Evolutionary conservation across 2,329 filamentous ascomycete genomes (phyloP).

Genomic region (Passalora sequoiae): DNA sequence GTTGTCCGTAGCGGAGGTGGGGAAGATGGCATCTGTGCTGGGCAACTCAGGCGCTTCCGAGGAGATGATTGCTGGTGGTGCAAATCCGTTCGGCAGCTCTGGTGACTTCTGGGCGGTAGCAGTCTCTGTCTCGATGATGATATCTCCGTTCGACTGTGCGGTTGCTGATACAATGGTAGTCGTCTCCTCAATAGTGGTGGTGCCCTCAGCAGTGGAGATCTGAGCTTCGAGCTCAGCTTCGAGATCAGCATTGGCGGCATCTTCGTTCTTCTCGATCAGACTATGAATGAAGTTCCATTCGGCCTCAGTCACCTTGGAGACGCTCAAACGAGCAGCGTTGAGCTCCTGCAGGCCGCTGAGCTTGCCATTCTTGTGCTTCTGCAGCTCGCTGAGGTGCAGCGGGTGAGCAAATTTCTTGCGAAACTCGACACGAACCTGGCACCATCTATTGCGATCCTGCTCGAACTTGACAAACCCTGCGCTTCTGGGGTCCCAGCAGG

Average conservation of each 20-base stretch:
- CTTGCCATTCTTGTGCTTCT: conserved; percentile 52
- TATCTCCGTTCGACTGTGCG: conserved; percentile 16
- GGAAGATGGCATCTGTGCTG: conserved; percentile 14
- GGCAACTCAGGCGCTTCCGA: conserved; percentile 10
- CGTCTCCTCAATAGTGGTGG: conserved; percentile 2
- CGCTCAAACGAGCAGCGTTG: conserved; percentile 75
- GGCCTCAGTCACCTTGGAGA: conserved; percentile 58
- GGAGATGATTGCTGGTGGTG: conserved; percentile 6
- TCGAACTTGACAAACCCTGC: conserved; percentile 83
- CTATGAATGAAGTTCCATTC: conserved; percentile 61
- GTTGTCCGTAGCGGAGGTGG: conserved; percentile 9
- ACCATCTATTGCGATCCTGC: conserved; percentile 72
- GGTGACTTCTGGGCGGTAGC: conserved; percentile 28
- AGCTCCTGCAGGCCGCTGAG: conserved; percentile 68
- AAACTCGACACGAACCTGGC: conserved; percentile 82
- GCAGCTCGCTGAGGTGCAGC: conserved; percentile 66
- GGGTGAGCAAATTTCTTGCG: conserved; percentile 71
- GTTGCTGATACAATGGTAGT: conserved; percentile 2
- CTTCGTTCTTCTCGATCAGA: conserved; percentile 26
- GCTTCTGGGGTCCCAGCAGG: conserved; percentile 64
- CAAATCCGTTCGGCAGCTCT: conserved; percentile 5
- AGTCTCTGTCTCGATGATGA: conserved; percentile 32
- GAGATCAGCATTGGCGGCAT: conserved; percentile 4
- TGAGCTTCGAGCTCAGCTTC: conserved; percentile 1
- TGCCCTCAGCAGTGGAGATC: neutral